Evolutionary conservation across 306 rosid genomes (phyloP), one percentile per base, ranked within the genome.

Genomic region (Datisca glomerata): DNA sequence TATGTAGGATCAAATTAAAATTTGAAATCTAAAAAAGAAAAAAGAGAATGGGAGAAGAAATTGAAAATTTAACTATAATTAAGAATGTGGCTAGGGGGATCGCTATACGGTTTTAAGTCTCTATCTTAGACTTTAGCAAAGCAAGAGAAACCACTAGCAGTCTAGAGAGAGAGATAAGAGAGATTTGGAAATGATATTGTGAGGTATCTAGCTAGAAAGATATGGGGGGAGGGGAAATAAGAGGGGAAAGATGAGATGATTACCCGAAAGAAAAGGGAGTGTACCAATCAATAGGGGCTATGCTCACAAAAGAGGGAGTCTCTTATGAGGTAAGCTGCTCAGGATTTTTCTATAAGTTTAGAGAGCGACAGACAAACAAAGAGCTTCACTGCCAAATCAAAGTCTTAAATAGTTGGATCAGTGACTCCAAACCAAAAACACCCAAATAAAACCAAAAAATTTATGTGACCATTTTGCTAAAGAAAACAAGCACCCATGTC

Each of bases 241-340:
- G 76, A 53, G 60, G 45, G 51, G 47, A 61, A 66, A 13, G 73
- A 84, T 73, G 67, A 81, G 71, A 87, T 79, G 74, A 87, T 87
- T 82, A 82, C 94, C 85, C 82, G 65, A 53, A 76, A 82, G 96
- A 82, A 85, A 78, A 82, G 78, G 80, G 35, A 44, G 65, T 47
- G 74, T 65, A 68, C 73, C 80, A 43, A 67, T 67, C 69, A 25
- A 62, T 50, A 77, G 67, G n/a, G 82, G 80, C 81, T 77, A 50
- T 53, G 57, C 57, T 51, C 57, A 51, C 62, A 63, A 63, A 74
- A 46, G n/a, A 45, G 68, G 63, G 59, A 50, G 66, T 65, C 56
- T 40, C 68, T 56, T 58, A 68, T 86, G 83, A 81, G 86, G 81
- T 78, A 81, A 81, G 94, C 91, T 49, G 14, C 57, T 63, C 73